Conservation (phyloP, 1,284 basidiomycete genomes). For the Rhodotorula sp. region DNA sequence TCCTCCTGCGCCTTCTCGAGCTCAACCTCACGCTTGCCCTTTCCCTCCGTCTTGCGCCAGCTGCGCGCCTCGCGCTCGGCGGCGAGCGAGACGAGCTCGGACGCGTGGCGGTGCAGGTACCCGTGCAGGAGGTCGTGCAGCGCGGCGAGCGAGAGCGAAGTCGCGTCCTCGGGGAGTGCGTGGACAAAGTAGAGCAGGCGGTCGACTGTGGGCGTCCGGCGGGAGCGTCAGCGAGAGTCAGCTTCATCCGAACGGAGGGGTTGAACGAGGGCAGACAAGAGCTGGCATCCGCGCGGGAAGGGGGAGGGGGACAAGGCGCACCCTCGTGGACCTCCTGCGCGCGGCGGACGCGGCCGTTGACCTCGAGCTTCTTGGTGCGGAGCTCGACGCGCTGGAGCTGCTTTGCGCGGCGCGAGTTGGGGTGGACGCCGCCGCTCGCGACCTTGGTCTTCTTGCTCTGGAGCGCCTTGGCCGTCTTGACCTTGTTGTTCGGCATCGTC, state of each 20-base stretch:
- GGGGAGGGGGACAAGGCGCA: not conserved
- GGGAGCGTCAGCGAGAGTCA: not conserved
- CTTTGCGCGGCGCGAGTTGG: conserved; percentile 43
- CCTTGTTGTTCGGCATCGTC: conserved; percentile 37
- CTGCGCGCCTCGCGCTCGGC: conserved; percentile 22
- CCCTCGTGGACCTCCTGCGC: conserved; percentile 28
- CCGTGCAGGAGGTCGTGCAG: conserved; percentile 34
- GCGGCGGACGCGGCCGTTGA: conserved; percentile 29
- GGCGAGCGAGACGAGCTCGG: conserved; percentile 28
- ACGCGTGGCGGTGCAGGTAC: conserved; percentile 40
- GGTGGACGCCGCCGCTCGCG: conserved; percentile 32
- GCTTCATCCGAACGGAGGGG: not conserved
- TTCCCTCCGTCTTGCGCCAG: conserved; percentile 42
- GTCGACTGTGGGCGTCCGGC: conserved; percentile 24
- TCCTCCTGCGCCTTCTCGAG: conserved; percentile 29
- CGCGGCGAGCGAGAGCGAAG: conserved; percentile 34
- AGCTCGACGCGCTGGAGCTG: conserved; percentile 43
- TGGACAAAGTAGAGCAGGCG: conserved; percentile 40
- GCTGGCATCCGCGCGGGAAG: no score
- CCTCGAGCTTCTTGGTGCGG: conserved; percentile 35
- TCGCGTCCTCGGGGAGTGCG: conserved; percentile 27
- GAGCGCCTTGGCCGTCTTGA: conserved; percentile 39
- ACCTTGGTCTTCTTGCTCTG: conserved; percentile 36
- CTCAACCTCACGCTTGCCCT: conserved; percentile 40
- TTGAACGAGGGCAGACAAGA: not conserved